Evolutionary conservation across 2,329 filamentous ascomycete genomes (phyloP).

Genomic region (Rugonectria rugulosa): DNA sequence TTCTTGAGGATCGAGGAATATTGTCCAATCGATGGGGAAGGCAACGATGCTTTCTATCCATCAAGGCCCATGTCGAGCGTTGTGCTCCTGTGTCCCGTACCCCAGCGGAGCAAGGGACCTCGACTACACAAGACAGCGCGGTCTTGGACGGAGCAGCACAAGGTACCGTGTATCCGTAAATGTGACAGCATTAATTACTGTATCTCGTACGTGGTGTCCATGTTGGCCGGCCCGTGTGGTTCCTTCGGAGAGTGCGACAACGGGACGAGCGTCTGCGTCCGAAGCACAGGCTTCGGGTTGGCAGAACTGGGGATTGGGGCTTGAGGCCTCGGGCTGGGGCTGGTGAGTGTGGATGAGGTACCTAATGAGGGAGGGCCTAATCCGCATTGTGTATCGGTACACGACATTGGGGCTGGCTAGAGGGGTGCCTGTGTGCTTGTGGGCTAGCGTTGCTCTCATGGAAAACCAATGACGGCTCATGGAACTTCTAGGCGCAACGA

Average conservation of each 20-base stretch:
- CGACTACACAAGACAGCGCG: neutral
- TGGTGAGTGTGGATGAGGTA: slow-evolving; percentile 5
- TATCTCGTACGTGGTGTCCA: slow-evolving; percentile 23
- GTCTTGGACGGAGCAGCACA: neutral
- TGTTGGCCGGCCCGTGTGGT: slow-evolving; percentile 30
- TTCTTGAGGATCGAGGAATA: slow-evolving; percentile 21
- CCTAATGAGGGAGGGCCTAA: too few relatives aligned
- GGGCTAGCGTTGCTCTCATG: slow-evolving; percentile 16
- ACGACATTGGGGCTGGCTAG: slow-evolving; percentile 9
- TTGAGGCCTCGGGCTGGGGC: too few relatives aligned
- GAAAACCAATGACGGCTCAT: slow-evolving; percentile 21
- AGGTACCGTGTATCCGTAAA: neutral
- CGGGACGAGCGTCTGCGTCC: slow-evolving; percentile 32
- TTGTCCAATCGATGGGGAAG: slow-evolving; percentile 34
- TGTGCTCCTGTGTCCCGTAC: slow-evolving; percentile 1
- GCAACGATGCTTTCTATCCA: slow-evolving; percentile 26
- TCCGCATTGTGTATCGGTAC: slow-evolving; percentile 28
- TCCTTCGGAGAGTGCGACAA: slow-evolving; percentile 35
- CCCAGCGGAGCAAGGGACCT: slow-evolving; percentile 1
- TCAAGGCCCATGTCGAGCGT: slow-evolving; percentile 18
- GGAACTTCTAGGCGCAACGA: slow-evolving; percentile 17
- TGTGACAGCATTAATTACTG: neutral
- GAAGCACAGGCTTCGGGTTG: slow-evolving; percentile 15
- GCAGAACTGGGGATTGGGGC: slow-evolving; percentile 14
- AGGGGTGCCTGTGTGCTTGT: slow-evolving; percentile 11